Evolutionary conservation across 1,139 yeast species (phyloP).

Genomic region (Wickerhamomyces sp.): DNA sequence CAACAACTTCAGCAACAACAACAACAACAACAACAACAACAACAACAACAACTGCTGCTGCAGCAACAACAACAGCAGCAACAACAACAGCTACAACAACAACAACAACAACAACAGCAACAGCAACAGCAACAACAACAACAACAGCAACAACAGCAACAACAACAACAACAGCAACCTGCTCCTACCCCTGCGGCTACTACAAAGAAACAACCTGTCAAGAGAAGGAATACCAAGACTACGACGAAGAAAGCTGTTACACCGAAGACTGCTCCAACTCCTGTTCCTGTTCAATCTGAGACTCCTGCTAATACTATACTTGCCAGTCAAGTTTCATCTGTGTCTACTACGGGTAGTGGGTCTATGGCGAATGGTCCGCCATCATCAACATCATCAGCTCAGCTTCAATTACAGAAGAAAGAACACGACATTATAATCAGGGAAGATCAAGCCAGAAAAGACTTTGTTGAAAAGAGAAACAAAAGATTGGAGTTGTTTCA

Average conservation of each 20-base stretch:
- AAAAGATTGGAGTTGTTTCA: conserved; percentile 19
- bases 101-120: background rate
- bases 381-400: conserved; percentile 3
- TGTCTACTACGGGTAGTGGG: conserved; percentile 12
- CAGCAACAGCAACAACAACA: conserved; percentile 1
- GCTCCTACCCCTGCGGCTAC: conserved; percentile 13
- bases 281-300: conserved; percentile 2
- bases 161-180: conserved; percentile 1
- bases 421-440: conserved; percentile 19
- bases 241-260: conserved; percentile 12
- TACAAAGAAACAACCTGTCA: conserved; percentile 18
- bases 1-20: conserved; percentile 1
- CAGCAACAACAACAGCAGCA: conserved; percentile 1
- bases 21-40: background rate
- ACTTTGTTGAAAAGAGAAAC: conserved; percentile 14
- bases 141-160: background rate
- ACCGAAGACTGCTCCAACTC: conserved; percentile 10
- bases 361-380: conserved; percentile 6
- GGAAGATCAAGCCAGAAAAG: conserved; percentile 14
- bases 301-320: conserved; percentile 10
- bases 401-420: conserved; percentile 17
- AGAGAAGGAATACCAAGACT: conserved; percentile 16
- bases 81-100: conserved; percentile 1
- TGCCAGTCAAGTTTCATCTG: conserved; percentile 2
- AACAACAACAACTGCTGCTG: background rate